phyloP scores from a whole-genome alignment of 345 rosid genomes.

The Abelmoschus esculentus region DNA sequence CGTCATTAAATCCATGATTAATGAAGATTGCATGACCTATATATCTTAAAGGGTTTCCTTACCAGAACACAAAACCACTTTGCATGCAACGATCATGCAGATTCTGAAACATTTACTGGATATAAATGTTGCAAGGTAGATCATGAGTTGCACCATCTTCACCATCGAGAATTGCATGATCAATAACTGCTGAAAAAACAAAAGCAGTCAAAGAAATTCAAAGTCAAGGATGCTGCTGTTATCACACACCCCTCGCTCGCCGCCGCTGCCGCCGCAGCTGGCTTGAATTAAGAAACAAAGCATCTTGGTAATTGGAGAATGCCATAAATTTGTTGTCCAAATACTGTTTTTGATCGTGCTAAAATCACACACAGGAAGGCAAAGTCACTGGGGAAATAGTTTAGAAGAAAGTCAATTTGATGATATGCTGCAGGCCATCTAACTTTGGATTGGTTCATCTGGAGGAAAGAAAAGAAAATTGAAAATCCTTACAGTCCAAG shows the following conservation, averaged over 20 bases:
- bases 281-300: neutral
- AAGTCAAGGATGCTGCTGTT: neutral
- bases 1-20: neutral
- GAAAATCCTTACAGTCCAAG: neutral
- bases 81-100: neutral
- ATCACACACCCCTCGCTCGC: neutral
- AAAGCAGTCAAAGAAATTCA: neutral
- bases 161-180: neutral
- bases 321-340: constrained; percentile 12
- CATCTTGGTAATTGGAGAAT: constrained; percentile 3
- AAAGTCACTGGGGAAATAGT: constrained; percentile 20
- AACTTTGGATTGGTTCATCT: constrained; percentile 22
- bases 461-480: neutral
- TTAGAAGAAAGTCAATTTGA: constrained; percentile 5
- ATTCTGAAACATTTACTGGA: neutral
- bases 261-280: neutral
- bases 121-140: neutral
- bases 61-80: neutral
- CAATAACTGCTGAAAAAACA: neutral
- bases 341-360: constrained; percentile 5
- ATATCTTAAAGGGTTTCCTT: neutral
- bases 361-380: neutral
- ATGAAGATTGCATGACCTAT: neutral
- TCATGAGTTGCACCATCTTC: neutral
- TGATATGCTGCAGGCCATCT: constrained; percentile 25